Evolutionary conservation across 108 stramenopile genomes (phyloP).

Genomic region (Licmophora abbreviata): DNA sequence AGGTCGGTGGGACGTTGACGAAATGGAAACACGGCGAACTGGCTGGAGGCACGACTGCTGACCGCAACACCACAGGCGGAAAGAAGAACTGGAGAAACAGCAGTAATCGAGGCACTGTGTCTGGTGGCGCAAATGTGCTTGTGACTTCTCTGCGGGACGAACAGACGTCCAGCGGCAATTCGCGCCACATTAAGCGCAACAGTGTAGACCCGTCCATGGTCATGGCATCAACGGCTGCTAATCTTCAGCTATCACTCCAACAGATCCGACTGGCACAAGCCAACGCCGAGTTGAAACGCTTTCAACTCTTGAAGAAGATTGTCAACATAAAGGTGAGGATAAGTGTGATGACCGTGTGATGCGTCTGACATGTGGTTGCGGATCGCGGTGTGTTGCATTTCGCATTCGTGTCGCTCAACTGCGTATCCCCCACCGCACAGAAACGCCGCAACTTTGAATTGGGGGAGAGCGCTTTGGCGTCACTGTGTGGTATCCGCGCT

Average conservation of each 20-base stretch:
- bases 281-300: conserved; percentile 77
- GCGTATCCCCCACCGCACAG: conserved; percentile 6
- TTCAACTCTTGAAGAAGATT: conserved; percentile 69
- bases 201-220: conserved; percentile 19
- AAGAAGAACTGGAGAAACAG: conserved; percentile 3
- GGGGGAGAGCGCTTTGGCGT: conserved; percentile 68
- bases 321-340: conserved; percentile 52
- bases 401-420: too few relatives aligned
- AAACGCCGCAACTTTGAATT: conserved; percentile 83
- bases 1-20: conserved; percentile 18
- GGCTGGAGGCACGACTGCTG: too few relatives aligned
- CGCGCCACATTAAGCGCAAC: not conserved
- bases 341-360: too few relatives aligned
- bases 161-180: not conserved
- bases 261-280: conserved; percentile 73
- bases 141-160: not conserved
- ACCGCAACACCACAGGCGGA: conserved; percentile 5
- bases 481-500: conserved; percentile 59
- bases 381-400: too few relatives aligned
- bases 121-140: not conserved
- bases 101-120: not conserved
- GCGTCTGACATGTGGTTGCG: too few relatives aligned
- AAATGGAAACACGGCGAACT: too few relatives aligned
- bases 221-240: conserved; percentile 50
- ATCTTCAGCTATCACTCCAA: conserved; percentile 59